These are phyloP conservation scores for Syncephalastrum monosporum DNA, from an alignment of 371 early-diverging fungal species.

Conservation along the genomic window DNA sequence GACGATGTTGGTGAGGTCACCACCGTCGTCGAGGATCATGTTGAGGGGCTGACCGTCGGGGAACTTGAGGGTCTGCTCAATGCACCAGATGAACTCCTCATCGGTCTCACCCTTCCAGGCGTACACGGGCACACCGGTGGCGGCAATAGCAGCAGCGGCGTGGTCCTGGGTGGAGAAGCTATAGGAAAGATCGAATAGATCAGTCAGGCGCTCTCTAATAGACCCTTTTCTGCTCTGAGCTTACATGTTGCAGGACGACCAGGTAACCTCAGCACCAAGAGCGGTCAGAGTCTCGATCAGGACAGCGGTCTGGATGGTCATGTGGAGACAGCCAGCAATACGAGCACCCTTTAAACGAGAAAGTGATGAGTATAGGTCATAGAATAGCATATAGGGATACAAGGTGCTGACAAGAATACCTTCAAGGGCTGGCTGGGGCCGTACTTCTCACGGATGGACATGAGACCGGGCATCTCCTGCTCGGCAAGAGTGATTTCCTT, in stretches of 20 bases:
- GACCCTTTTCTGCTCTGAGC: constrained; percentile 5
- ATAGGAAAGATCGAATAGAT: constrained; percentile 1
- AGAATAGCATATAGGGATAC: no score
- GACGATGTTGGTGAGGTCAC: constrained; percentile 95
- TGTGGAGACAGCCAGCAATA: constrained; percentile 98
- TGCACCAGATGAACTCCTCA: constrained; percentile 99
- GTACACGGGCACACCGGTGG: constrained; percentile 80
- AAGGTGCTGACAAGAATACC: constrained; percentile 4
- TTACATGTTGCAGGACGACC: constrained; percentile 98
- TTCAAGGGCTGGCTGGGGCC: constrained; percentile 88
- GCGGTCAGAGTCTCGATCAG: constrained; percentile 95
- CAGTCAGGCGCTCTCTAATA: not conserved
- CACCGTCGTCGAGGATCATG: constrained; percentile 99
- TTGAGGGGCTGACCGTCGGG: constrained; percentile 94
- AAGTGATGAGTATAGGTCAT: no score
- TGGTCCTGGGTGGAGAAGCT: constrained; percentile 98
- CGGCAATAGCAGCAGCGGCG: constrained; percentile 87
- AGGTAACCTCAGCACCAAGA: constrained; percentile 97
- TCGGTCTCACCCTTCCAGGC: constrained; percentile 98
- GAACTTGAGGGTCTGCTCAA: constrained; percentile 96
- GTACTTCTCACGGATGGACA: constrained; percentile 92
- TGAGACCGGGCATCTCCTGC: constrained; percentile 99
- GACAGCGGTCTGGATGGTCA: constrained; percentile 97
- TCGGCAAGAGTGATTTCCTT: constrained; percentile 67
- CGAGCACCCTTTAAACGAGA: constrained; percentile 75